Percentiles rank a stretch among this genome's conserved stretches.
phyloP scores from a whole-genome alignment of 805 yeast species.

The Kodamaea hsintzibuensis region DNA sequence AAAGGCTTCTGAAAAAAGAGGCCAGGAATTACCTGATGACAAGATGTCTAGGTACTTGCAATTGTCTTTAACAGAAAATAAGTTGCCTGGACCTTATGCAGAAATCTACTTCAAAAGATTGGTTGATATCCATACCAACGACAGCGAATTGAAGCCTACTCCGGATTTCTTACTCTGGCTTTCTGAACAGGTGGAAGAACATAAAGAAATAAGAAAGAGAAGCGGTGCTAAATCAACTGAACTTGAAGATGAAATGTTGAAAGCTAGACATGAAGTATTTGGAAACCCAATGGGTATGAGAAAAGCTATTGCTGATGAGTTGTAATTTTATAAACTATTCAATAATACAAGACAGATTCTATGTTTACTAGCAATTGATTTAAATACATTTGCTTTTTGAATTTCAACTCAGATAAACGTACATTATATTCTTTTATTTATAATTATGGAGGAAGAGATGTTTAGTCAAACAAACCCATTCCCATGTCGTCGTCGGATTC shows the following conservation, averaged over 20 bases:
- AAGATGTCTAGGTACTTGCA: constrained; percentile 41
- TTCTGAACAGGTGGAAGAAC: constrained; percentile 39
- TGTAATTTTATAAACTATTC: too few relatives aligned
- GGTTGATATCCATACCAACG: constrained; percentile 32
- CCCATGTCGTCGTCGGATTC: constrained; percentile 33
- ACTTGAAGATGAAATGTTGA: constrained; percentile 34
- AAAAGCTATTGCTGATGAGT: constrained; percentile 56
- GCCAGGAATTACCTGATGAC: constrained; percentile 23
- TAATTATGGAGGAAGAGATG: constrained; percentile 4
- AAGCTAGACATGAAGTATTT: constrained; percentile 65
- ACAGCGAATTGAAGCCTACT: constrained; percentile 25
- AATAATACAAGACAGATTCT: too few relatives aligned
- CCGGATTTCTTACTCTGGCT: constrained; percentile 66
- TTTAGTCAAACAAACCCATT: constrained; percentile 36
- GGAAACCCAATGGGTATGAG: constrained; percentile 77
- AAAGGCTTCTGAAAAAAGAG: constrained; percentile 5
- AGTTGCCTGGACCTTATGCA: constrained; percentile 11
- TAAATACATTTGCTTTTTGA: too few relatives aligned
- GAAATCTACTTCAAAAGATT: constrained; percentile 21
- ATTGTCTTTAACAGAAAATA: constrained; percentile 25
- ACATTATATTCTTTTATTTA: background rate
- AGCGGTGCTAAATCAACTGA: constrained; percentile 32
- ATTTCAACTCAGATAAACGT: background rate
- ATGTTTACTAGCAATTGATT: too few relatives aligned
- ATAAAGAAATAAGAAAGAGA: constrained; percentile 25